Base-by-base conservation (phyloP, 2,329 filamentous ascomycete species). In the Penicillium oxalicum region DNA sequence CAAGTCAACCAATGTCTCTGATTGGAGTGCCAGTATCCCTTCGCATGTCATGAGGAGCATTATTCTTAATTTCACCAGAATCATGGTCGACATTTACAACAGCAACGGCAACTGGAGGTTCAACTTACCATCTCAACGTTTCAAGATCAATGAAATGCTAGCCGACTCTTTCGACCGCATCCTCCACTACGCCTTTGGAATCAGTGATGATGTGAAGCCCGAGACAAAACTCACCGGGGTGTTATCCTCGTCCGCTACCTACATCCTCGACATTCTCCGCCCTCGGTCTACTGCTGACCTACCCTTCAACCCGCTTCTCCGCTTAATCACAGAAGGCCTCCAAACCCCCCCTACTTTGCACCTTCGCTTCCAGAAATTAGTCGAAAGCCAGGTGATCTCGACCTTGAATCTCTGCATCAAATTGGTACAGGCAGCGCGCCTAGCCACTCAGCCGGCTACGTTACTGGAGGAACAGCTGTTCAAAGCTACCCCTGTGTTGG, bases 101-200 rank as follows among this genome's bases (percentile, higher is more conserved):
- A 93, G 86, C 66, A 87, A 86, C 34, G 81, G 83, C 28, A 89
- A 84, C 4, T 98, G 91, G 93, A 85, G 84, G 57, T 96, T 94
- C 64, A 76, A 80, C 5, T 77, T 79, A 1, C 77, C 82, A 9
- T 74, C 83, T 26, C 84, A 91, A 56, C 82, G 85, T 38, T 80
- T 83, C 44, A 75, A 83, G 48, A 78, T 96, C 42, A 80, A 88
- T 50, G 77, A 78, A 13, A 77, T 77, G 37, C 81, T 95, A 26
- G 78, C 88, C 26, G 77, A 77, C 4, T 79, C 85, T 11, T 84
- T 96, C 62, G 78, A 86, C 54, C 83, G 81, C 40, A 76, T 95
- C 28, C 71, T 96, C 24, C 74, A 78, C 32, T 86, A 84, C 61
- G 82, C 84, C 26, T 91, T 88, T 62, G 86, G 86, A 51, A 81